Evolutionary conservation across 495 filamentous ascomycete genomes (phyloP).

Genomic region (Penicillium lividum): DNA sequence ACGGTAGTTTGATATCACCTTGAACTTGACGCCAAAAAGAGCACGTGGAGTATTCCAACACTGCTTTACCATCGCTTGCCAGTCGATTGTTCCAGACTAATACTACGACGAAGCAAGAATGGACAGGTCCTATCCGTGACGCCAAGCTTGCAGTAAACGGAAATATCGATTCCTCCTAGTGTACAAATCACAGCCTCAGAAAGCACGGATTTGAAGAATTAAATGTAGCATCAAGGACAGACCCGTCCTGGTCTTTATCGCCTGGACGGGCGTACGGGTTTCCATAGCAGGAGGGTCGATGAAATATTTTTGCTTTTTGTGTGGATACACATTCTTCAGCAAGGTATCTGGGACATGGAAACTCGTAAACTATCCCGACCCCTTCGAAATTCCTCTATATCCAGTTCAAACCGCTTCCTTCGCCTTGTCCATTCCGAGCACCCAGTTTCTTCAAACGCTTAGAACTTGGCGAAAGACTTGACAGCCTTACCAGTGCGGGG

Average conservation of each 20-base stretch:
- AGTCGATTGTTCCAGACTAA: neutral
- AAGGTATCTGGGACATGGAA: slow-evolving; percentile 52
- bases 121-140: neutral
- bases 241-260: slow-evolving; percentile 14
- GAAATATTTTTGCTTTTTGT: slow-evolving; percentile 49
- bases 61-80: neutral
- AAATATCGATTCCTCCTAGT: slow-evolving; percentile 19
- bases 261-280: slow-evolving; percentile 31
- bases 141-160: slow-evolving; percentile 7
- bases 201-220: slow-evolving; percentile 13
- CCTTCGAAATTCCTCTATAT: slow-evolving; percentile 43
- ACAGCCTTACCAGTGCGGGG: slow-evolving; percentile 94
- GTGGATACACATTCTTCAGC: slow-evolving; percentile 51
- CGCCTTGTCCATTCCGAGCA: slow-evolving; percentile 43
- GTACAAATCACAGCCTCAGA: slow-evolving; percentile 15
- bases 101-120: neutral
- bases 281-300: slow-evolving; percentile 38
- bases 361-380: slow-evolving; percentile 52
- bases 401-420: slow-evolving; percentile 49
- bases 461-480: slow-evolving; percentile 99
- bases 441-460: slow-evolving; percentile 46
- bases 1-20: neutral
- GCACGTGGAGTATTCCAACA: no score
- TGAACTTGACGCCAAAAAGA: neutral
- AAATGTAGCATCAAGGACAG: slow-evolving; percentile 25